Evolutionary conservation across 257 asterid species (phyloP).

Genomic region (Fraxinus americana): DNA sequence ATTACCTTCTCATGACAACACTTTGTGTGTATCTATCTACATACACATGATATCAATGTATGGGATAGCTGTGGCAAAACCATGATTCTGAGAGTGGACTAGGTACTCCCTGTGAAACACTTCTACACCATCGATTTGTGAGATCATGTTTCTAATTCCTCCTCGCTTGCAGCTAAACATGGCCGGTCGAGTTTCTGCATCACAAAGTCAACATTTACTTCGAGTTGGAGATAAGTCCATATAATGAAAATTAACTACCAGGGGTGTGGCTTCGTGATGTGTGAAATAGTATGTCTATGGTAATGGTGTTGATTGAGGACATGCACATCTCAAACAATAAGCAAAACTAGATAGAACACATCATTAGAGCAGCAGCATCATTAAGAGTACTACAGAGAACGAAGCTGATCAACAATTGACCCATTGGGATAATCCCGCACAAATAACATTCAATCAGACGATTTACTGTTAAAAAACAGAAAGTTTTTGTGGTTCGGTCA

Average conservation of each 20-base stretch:
- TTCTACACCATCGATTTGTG: slow-evolving; percentile 3
- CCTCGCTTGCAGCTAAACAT: slow-evolving; percentile 31
- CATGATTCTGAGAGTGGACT: neutral
- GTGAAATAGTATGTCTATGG: neutral
- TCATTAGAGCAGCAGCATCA: neutral
- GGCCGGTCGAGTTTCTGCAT: slow-evolving; percentile 63
- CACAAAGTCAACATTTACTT: neutral
- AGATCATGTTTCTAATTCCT: slow-evolving; percentile 29
- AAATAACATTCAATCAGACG: too few species aligned
- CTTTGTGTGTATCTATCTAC: neutral
- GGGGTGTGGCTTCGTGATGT: neutral
- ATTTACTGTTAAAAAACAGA: too few species aligned
- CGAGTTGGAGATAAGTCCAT: neutral
- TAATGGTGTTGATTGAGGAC: neutral
- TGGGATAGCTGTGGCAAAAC: neutral
- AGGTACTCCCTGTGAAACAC: neutral
- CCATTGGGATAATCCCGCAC: too few species aligned
- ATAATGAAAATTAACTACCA: neutral
- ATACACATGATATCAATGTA: neutral
- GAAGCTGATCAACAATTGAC: neutral
- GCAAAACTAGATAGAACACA: neutral
- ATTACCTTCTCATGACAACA: neutral
- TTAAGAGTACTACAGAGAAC: neutral
- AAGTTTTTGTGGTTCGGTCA: too few species aligned
- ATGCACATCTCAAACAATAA: neutral